Base-by-base conservation (phyloP, 2,329 filamentous ascomycete species). In the Phoma herbarum region DNA sequence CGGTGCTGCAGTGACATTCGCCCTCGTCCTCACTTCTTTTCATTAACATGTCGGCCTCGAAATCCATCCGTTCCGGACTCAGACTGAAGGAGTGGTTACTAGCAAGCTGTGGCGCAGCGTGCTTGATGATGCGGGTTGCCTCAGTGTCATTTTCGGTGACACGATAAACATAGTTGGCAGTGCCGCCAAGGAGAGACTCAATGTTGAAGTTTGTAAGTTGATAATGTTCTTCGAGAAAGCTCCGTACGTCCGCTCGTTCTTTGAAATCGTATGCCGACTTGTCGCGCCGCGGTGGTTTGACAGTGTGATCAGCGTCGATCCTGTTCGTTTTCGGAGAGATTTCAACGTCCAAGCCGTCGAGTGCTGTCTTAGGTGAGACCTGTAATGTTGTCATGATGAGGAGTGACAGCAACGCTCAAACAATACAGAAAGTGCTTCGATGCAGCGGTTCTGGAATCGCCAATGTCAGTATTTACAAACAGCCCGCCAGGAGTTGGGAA, bases 141-240 rank as follows among this genome's bases (percentile, higher is more conserved):
- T 23, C 48, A 2, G 11, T 4, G 8, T 12, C 25, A 1, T 16
- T 12, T 3, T 58, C 44, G 0, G 44, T 62, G 18, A 74, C 60
- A 20, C 75, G 74, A 51, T 74, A 78, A 39, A 77, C 73, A 49
- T 71, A 75, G 50, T 78, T 78, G 20, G 73, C 73, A 5, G 67
- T 74, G 11, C 75, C 75, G 22, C 75, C 76, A 2, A 65, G 65
- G 18, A 78, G 67, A 8, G 10, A 3, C 8, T 35, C 18, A 26
- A 14, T 52, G 49, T 49, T 47, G 45, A 14, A 49, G 4, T 23
- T 18, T 4, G 10, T 18, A n/a, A 23, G 25, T 3, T 31, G n/a
- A 2, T n/a, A n/a, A 11, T 37, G 20, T 4, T 43, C n/a, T 8
- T 35, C 52, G 52, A 25, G 22, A 35, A 23, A 44, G 48, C 28